Base-by-base conservation (phyloP, 768 basidiomycete species). In the Mrakia gelida region DNA sequence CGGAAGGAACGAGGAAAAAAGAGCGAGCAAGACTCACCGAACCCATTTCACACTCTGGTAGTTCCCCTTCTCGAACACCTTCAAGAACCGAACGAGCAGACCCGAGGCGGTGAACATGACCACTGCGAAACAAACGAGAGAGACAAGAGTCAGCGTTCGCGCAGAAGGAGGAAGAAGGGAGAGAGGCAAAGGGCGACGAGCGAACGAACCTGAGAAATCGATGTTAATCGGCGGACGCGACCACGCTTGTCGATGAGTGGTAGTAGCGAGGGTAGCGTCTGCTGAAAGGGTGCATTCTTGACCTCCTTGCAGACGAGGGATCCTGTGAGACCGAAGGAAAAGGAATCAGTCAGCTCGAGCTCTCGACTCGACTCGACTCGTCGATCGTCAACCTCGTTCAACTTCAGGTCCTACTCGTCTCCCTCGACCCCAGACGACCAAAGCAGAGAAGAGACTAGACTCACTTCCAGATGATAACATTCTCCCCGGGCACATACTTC, bases 51-150 rank as follows among this genome's bases (percentile, higher is more conserved):
- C 77, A 15, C 38, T 49, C 68, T 94, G 90, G 83, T 98, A 98
- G 80, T 90, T 93, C 83, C 88, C 89, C 88, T 94, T 97, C 87
- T 98, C 97, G 81, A 98, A 98, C 26, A 99, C 96, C 84, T 98
- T 98, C 82, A 99, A 86, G 88, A 98, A 99, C 74, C 96, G 89
- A 62, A 99, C 97, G 72, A 96, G 92, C 82, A 99, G 84, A 2
- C 97, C 97, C 16, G 96, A 98, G 16, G 97, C 88, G 0, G 97
- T 98, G 85, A 98, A 94, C 97, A 99, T 99, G 81, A 99, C 88
- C 77, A 99, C 97, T 86, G 98, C 73, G 95, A 89, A 63, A 98
- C 95, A 71, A 96, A 91, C 81, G 98, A 84, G 2, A 96, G 96
- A 16, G 95, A 98, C 15, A 85, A 98, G 93, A 96, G 98, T 99